Evolutionary conservation across 1,284 basidiomycete genomes (phyloP), one percentile per base, ranked within the genome.

Genomic region (Rugiboletus extremiorientalis): DNA sequence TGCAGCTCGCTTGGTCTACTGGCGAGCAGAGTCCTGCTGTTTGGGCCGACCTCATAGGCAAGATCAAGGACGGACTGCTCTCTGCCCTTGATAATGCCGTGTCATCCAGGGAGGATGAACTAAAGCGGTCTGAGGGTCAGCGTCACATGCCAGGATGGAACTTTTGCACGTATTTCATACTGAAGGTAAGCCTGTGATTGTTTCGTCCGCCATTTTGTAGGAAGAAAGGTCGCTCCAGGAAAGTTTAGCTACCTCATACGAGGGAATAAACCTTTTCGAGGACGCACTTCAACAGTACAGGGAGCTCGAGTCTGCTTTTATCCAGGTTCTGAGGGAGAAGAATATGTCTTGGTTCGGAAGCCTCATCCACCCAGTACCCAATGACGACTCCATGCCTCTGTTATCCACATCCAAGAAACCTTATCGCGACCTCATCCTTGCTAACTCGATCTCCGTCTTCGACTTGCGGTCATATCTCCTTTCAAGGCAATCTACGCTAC

Each of bases 401-500:
- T 79, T 98, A n/a, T 90, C 91, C 16, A 78, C 85, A 4, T 78
- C 78, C 31, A 89, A 88, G 73, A 97, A 98, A 68, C 86, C 91
- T 5, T 98, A 98, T 69, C 83, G 91, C 10, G 90, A 95, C 55
- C 79, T 97, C 52, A 94, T 98, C 53, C 81, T 94, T n/a, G 84
- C 88, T 16, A 96, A 95, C 72, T 84, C 87, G 20, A 96, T 99
- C 61, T 91, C 93, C 4, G 84, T 98, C 10, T 98, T 98, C 69
- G 97, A 99, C 75, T 91, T 98, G 65, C 84, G 95, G 49, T 84
- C 91, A 66, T 99, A 98, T 71, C 79, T 99, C 22, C 89, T 98
- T 59, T 88, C 94, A 8, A 82, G 93, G 33, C 93, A 97, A 72
- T 92, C 92, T 52, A 76, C 79, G 50, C 76, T 98, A 34, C 77